Percentiles rank a stretch among this genome's conserved stretches.
These are phyloP conservation scores for Yamadazyma oceani DNA, from an alignment of 1,139 yeast genomes.

Conservation along the genomic window DNA sequence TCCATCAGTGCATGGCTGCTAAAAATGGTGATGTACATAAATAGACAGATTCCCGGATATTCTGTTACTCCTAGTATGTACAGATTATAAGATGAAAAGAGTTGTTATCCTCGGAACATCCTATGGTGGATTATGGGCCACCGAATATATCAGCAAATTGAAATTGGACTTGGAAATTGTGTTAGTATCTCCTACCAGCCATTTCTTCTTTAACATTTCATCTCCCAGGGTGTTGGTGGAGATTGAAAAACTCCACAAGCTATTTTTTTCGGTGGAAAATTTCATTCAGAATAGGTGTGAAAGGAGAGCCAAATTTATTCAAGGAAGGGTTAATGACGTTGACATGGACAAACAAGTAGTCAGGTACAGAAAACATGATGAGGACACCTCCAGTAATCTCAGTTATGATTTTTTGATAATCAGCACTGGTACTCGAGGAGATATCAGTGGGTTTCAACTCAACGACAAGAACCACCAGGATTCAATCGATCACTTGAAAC, in stretches of 20 bases:
- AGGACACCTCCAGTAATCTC: too few relatives aligned
- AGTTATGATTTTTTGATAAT: constrained; percentile 34
- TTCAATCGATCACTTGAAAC: constrained; percentile 17
- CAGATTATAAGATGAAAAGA: too few relatives aligned
- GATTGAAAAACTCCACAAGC: constrained; percentile 19
- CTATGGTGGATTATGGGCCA: constrained; percentile 30
- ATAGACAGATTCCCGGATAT: background rate
- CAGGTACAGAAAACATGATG: too few relatives aligned
- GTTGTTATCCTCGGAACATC: constrained; percentile 41
- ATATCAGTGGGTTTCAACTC: constrained; percentile 27
- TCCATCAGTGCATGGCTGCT: too few relatives aligned
- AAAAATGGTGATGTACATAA: background rate
- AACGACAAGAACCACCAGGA: constrained; percentile 15
- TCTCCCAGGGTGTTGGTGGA: constrained; percentile 34
- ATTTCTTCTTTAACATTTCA: constrained; percentile 24
- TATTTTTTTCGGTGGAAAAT: constrained; percentile 21
- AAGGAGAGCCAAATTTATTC: constrained; percentile 14
- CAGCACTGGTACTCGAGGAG: constrained; percentile 32
- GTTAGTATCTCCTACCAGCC: constrained; percentile 21
- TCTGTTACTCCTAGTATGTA: too few relatives aligned
- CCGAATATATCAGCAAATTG: constrained; percentile 15
- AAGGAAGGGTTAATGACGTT: constrained; percentile 24
- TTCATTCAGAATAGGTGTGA: constrained; percentile 4
- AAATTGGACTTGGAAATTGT: constrained; percentile 11
- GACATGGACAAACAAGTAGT: constrained; percentile 20